Evolutionary conservation across 495 filamentous ascomycete species (phyloP).

Genomic region (Aspergillus saccharolyticus): DNA sequence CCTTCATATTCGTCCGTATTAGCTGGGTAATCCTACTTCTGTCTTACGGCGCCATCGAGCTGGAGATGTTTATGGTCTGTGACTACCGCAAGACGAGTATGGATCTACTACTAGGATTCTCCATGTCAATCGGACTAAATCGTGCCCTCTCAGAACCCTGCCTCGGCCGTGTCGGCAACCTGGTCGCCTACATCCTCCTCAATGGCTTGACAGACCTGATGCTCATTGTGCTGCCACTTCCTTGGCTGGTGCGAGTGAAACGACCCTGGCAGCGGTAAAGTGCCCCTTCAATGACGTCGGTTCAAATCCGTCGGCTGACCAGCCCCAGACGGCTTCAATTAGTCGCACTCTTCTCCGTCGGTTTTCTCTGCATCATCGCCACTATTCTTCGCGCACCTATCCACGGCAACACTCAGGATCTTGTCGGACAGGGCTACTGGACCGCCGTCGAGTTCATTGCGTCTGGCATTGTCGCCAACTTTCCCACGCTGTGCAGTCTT

Average conservation of each 20-base stretch:
- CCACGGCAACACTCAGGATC: background rate
- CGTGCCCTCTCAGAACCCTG: background rate
- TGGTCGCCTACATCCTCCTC: background rate
- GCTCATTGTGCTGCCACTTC: background rate
- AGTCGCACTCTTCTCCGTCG: background rate
- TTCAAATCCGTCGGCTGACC: too few species aligned
- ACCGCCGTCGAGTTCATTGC: background rate
- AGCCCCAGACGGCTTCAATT: background rate
- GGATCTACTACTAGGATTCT: background rate
- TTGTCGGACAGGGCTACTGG: background rate
- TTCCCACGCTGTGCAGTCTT: background rate
- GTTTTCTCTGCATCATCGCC: background rate
- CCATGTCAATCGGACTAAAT: too few species aligned
- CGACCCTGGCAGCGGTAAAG: background rate
- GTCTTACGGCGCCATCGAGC: conserved; percentile 2
- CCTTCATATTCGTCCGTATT: conserved; percentile 11
- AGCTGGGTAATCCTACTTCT: conserved; percentile 7
- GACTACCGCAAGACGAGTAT: background rate
- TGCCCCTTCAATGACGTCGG: too few species aligned
- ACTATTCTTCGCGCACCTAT: background rate
- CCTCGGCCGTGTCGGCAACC: too few species aligned
- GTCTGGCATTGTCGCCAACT: background rate
- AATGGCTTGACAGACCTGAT: background rate
- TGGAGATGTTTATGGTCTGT: conserved; percentile 9
- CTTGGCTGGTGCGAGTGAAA: background rate